Base-by-base conservation (phyloP, 139 green algal genomes). In the Zygnema circumcarinatum region DNA sequence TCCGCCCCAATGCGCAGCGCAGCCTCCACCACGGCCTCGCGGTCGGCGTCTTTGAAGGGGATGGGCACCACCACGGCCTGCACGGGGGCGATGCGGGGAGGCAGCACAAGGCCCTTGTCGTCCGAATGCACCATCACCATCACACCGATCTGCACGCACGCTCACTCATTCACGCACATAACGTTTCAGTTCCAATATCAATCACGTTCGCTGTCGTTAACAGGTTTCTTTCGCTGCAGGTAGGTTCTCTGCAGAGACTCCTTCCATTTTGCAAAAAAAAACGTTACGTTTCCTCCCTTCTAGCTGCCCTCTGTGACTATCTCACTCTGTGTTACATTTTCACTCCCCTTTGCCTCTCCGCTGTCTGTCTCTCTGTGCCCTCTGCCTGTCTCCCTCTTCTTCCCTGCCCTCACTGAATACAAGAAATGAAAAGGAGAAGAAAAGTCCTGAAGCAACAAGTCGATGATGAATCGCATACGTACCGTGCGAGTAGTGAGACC, bases 121-220 rank as follows among this genome's bases (percentile, higher is more conserved):
- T 99, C 97, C 22, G 92, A 93, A 91, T 99, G 97, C 35, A 97
- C 96, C 96, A 99, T 99, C 92, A 99, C 94, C 95, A 98, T 98
- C 1, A 99, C 96, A 2, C 97, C 97, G 68, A 99, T 96, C 87
- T 91, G 87, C 82, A 75, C n/a, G n/a, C n/a, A n/a, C n/a, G n/a
- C n/a, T n/a, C n/a, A n/a, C 62, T 40, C 33, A 83, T 38, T 53
- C 69, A 39, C 69, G 47, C 47, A n/a, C n/a, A n/a, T n/a, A n/a
- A n/a, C n/a, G n/a, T n/a, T n/a, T n/a, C n/a, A n/a, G n/a, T n/a
- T n/a, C n/a, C n/a, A n/a, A n/a, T n/a, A n/a, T n/a, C n/a, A n/a
- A n/a, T n/a, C n/a, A n/a, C n/a, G n/a, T n/a, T n/a, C n/a, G n/a
- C n/a, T n/a, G n/a, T n/a, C n/a, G n/a, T n/a, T n/a, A n/a, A n/a